phyloP scores from a whole-genome alignment of 2,329 filamentous ascomycete genomes.

The Fusarium sp. region DNA sequence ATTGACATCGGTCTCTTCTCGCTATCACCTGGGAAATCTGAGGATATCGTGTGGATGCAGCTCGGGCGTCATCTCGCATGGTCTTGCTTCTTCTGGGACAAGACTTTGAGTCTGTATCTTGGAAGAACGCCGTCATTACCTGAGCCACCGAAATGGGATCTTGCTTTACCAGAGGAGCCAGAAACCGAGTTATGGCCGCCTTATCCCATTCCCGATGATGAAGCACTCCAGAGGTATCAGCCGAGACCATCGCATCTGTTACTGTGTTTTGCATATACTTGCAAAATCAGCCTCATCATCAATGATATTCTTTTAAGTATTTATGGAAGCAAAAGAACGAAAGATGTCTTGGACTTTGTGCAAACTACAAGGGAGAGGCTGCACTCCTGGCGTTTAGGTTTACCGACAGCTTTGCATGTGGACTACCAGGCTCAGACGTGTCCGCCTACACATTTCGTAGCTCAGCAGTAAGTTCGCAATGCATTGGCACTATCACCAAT shows the following conservation, averaged over 20 bases:
- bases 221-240: background rate
- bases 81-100: background rate
- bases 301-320: background rate
- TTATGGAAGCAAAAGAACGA: background rate
- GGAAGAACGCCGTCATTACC: background rate
- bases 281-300: background rate
- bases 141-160: background rate
- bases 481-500: fast-evolving
- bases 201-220: background rate
- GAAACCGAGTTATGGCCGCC: background rate
- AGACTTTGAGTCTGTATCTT: background rate
- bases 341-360: background rate
- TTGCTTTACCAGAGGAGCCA: background rate
- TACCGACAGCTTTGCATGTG: fast-evolving
- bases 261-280: background rate
- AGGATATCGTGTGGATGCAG: background rate
- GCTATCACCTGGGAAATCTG: fast-evolving
- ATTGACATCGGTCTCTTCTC: background rate
- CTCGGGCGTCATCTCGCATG: background rate
- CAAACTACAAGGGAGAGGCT: background rate
- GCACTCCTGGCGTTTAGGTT: background rate
- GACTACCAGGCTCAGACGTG: background rate
- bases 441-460: background rate
- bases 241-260: background rate
- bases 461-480: background rate